Percentiles rank a stretch among this genome's conserved stretches.
Conservation (phyloP, 108 stramenopile species). For the Pseudonitzschia pungens region DNA sequence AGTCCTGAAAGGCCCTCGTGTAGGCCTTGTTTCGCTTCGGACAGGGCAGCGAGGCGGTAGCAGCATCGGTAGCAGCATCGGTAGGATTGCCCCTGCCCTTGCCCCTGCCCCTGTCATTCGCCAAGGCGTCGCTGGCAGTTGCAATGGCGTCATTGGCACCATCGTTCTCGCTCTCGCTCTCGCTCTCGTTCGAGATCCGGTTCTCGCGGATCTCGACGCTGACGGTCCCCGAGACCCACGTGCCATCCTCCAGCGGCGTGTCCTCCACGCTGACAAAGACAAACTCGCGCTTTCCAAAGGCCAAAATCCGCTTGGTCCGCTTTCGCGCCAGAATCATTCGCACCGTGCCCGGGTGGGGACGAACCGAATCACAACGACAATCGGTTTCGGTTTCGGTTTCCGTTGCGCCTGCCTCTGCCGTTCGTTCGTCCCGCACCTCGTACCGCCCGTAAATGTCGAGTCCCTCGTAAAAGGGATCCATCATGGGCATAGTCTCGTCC, state of each 20-base stretch:
- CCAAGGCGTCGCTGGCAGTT: no score
- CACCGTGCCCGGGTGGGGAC: constrained; percentile 4
- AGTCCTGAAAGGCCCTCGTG: constrained; percentile 55
- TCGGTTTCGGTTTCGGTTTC: not conserved
- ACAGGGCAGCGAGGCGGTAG: not conserved
- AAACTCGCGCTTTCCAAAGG: constrained; percentile 71
- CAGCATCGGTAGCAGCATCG: no score
- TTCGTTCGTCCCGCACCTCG: not conserved
- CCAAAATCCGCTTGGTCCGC: constrained; percentile 49
- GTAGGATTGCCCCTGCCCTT: not conserved
- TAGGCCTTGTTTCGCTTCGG: not conserved
- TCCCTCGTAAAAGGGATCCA: constrained; percentile 76
- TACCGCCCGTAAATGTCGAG: constrained; percentile 37
- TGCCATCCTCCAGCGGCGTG: constrained; percentile 43
- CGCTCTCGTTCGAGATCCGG: constrained; percentile 1
- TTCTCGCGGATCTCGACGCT: constrained; percentile 39
- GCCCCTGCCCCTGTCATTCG: not conserved
- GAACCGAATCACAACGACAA: no score
- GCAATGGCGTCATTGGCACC: not conserved
- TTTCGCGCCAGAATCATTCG: constrained; percentile 62
- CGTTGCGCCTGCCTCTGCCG: not conserved
- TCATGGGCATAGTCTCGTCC: constrained; percentile 62
- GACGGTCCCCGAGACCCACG: constrained; percentile 64
- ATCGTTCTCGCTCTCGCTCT: not conserved
- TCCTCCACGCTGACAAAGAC: constrained; percentile 64